These are phyloP conservation scores for Diphasiastrum complanatum DNA, from an alignment of 83 land plant species.

Conservation along the genomic window DNA sequence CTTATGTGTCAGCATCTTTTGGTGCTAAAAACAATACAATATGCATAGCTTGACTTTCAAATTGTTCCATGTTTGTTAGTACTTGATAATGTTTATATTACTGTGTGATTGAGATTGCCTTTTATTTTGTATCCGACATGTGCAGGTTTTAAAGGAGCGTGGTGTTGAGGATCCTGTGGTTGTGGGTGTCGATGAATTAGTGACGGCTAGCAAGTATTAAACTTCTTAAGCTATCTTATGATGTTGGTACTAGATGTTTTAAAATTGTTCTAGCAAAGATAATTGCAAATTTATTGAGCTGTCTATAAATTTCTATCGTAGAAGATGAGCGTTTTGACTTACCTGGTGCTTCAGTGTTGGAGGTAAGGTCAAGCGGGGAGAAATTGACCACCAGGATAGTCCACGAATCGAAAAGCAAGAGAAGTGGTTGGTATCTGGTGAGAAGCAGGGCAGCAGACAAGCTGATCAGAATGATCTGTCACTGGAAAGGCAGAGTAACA, in stretches of 20 bases:
- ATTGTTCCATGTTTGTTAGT: neutral
- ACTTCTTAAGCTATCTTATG: neutral
- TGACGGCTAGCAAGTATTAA: neutral
- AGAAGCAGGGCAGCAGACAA: constrained; percentile 21
- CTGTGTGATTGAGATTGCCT: neutral
- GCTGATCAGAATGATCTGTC: constrained; percentile 10
- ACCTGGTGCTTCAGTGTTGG: constrained; percentile 3
- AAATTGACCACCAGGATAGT: constrained; percentile 17
- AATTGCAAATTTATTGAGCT: no score
- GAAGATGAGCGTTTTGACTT: neutral
- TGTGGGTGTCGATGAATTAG: neutral
- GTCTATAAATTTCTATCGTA: no score
- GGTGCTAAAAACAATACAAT: no score
- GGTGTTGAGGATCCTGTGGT: constrained; percentile 49
- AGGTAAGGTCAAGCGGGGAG: neutral
- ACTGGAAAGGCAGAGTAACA: constrained; percentile 18
- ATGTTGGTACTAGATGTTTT: neutral
- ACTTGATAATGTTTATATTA: neutral
- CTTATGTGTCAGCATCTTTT: no score
- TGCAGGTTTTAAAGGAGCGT: constrained; percentile 79
- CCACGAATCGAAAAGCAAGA: neutral
- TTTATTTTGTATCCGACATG: neutral
- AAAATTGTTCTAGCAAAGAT: neutral
- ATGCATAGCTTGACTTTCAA: no score
- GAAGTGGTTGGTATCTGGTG: no score